Evolutionary conservation across 2,329 filamentous ascomycete genomes (phyloP).

Genomic region (Colletotrichum cordylinicola): DNA sequence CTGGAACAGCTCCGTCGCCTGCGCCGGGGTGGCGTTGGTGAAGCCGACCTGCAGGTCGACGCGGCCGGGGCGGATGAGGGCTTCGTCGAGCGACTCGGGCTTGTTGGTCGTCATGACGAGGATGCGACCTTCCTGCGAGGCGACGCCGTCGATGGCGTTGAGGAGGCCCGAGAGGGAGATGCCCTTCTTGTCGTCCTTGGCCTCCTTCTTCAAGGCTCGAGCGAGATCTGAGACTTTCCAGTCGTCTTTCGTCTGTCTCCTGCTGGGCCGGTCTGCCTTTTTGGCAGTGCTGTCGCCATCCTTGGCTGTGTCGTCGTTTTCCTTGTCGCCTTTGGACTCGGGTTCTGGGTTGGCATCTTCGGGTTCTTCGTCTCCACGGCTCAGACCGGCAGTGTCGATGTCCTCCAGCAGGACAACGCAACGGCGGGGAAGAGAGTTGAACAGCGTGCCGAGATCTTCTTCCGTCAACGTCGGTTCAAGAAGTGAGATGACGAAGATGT

Average conservation of each 20-base stretch:
- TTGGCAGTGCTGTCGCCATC: conserved; percentile 17
- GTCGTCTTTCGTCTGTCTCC: conserved; percentile 26
- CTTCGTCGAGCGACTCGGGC: conserved; percentile 74
- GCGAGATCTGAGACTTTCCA: conserved; percentile 48
- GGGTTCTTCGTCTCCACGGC: conserved; percentile 40
- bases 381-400: conserved; percentile 70
- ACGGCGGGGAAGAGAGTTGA: conserved; percentile 64
- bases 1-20: conserved; percentile 64
- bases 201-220: conserved; percentile 45
- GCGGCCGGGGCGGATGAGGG: conserved; percentile 70
- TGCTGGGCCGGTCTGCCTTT: conserved; percentile 23
- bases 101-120: conserved; percentile 86
- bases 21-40: conserved; percentile 37
- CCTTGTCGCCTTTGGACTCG: not conserved
- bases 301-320: conserved; percentile 23
- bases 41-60: conserved; percentile 28
- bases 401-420: conserved; percentile 74
- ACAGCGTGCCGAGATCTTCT: conserved; percentile 63
- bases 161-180: conserved; percentile 81
- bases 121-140: conserved; percentile 78
- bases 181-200: conserved; percentile 45
- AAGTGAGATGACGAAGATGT: conserved; percentile 69
- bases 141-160: conserved; percentile 85
- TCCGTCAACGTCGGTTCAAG: conserved; percentile 64
- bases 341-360: conserved; percentile 18